phyloP scores from a whole-genome alignment of 495 filamentous ascomycete genomes.

The Penicillium psychrofluorescens region DNA sequence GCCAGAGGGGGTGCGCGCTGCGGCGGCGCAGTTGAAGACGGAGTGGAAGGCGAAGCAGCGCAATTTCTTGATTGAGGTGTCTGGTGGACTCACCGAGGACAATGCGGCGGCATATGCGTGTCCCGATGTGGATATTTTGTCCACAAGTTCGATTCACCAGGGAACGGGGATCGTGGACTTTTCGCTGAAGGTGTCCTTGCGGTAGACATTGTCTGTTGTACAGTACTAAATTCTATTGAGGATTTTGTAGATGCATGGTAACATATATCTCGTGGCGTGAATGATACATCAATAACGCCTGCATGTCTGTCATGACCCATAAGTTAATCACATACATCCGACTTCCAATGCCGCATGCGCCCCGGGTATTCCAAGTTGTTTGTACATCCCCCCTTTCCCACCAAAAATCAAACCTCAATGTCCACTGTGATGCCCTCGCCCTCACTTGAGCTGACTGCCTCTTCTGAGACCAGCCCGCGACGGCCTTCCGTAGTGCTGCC shows the following conservation, averaged over 20 bases:
- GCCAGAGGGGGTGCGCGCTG: conserved; percentile 62
- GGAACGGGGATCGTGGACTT: conserved; percentile 90
- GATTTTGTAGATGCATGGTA: neutral
- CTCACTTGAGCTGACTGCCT: conserved; percentile 36
- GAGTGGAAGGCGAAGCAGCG: conserved; percentile 58
- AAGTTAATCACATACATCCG: conserved; percentile 8
- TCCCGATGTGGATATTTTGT: conserved; percentile 88
- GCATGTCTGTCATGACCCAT: conserved; percentile 10
- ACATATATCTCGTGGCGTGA: conserved; percentile 3
- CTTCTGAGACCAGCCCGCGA: conserved; percentile 14
- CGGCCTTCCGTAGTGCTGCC: neutral
- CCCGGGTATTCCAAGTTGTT: too few relatives aligned
- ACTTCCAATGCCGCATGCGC: conserved; percentile 3
- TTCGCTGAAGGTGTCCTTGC: conserved; percentile 74
- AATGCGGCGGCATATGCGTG: conserved; percentile 78
- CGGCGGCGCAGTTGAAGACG: conserved; percentile 64
- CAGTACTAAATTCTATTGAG: too few relatives aligned
- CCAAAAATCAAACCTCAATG: conserved; percentile 30
- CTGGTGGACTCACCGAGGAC: conserved; percentile 77
- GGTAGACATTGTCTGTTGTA: conserved; percentile 13
- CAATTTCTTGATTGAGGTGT: conserved; percentile 79
- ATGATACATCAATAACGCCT: neutral
- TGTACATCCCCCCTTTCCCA: too few relatives aligned
- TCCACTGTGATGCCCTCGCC: conserved; percentile 38
- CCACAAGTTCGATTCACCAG: conserved; percentile 94